Conservation (phyloP, 176 grass and related monocot species). For the Carex cristatella region DNA sequence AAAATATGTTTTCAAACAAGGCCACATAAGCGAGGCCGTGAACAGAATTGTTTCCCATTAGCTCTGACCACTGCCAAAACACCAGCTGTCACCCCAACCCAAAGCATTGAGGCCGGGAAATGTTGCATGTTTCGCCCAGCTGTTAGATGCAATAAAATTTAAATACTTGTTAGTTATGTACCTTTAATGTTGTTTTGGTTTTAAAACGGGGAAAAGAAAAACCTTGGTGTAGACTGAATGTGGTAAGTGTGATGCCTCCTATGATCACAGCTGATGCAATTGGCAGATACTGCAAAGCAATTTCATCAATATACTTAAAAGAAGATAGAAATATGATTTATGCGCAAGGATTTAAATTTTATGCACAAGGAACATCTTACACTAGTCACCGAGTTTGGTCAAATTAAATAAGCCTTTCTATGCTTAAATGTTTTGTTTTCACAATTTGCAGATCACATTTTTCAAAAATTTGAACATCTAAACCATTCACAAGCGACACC, state of each 20-base stretch:
- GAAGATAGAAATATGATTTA: slow-evolving; percentile 16
- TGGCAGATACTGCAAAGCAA: slow-evolving; percentile 65
- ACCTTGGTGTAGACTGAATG: slow-evolving; percentile 92
- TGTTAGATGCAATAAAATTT: slow-evolving; percentile 17
- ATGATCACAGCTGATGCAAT: slow-evolving; percentile 79
- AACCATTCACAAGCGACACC: background rate
- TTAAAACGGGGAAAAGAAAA: background rate
- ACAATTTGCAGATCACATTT: no score
- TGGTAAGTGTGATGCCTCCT: slow-evolving; percentile 79
- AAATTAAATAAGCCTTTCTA: no score
- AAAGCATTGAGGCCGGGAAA: slow-evolving; percentile 58
- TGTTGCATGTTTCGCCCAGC: slow-evolving; percentile 49
- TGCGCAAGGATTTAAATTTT: background rate
- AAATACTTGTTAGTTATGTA: background rate
- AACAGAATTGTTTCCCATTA: slow-evolving; percentile 92
- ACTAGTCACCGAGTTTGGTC: no score
- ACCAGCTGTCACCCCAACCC: slow-evolving; percentile 60
- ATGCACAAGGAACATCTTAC: no score
- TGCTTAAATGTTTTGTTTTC: no score
- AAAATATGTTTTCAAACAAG: slow-evolving; percentile 37
- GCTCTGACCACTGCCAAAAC: slow-evolving; percentile 82
- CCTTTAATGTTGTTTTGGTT: background rate
- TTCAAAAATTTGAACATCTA: no score
- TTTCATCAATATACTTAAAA: slow-evolving; percentile 5
- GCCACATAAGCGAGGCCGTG: slow-evolving; percentile 75